Conservation (phyloP, 345 rosid genomes). For the Brassica incana region DNA sequence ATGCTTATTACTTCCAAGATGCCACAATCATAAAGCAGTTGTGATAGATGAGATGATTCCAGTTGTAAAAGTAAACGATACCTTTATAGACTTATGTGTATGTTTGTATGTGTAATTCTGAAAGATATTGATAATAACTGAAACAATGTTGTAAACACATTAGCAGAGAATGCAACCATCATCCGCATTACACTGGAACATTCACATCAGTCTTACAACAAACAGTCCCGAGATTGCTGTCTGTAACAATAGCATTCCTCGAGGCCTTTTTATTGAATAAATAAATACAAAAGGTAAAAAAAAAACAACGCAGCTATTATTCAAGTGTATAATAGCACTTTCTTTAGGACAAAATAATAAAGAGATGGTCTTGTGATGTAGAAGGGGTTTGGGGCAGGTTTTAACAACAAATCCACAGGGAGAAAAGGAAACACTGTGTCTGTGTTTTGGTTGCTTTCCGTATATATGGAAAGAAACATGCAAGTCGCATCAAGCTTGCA, state of each 20-base stretch:
- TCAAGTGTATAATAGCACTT: conserved; percentile 22
- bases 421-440: conserved; percentile 16
- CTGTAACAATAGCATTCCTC: conserved; percentile 16
- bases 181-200: not conserved
- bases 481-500: conserved; percentile 60
- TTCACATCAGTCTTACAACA: conserved; percentile 6
- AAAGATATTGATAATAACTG: not conserved
- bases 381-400: conserved; percentile 3
- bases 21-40: not conserved
- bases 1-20: conserved; percentile 13
- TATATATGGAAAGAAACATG: conserved; percentile 21
- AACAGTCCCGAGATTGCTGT: conserved; percentile 4
- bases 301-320: conserved; percentile 6
- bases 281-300: conserved; percentile 12
- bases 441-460: conserved; percentile 24
- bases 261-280: conserved; percentile 25
- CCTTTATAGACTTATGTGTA: not conserved
- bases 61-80: conserved; percentile 8
- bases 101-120: not conserved
- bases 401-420: conserved; percentile 26
- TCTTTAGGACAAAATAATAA: conserved; percentile 24
- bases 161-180: not conserved
- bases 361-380: conserved; percentile 17
- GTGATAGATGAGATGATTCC: not conserved
- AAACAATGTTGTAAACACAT: not conserved